Percentiles rank a stretch among this genome's conserved stretches.
These are phyloP conservation scores for Aspergillus spinulosporus DNA, from an alignment of 2,329 filamentous ascomycete species.

Conservation along the genomic window DNA sequence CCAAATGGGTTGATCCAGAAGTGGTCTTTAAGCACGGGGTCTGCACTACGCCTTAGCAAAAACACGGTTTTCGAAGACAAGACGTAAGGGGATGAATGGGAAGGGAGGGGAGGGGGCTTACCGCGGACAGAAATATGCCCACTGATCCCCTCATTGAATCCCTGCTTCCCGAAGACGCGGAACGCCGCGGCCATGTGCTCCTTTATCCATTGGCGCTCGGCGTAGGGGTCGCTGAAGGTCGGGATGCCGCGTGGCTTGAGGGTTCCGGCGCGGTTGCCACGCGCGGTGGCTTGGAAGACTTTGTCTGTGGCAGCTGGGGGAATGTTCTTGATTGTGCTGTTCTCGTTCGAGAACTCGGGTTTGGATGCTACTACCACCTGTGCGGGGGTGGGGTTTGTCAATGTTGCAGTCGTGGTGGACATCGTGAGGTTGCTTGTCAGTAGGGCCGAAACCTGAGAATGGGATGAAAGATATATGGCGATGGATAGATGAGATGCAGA, in stretches of 20 bases:
- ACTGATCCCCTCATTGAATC: conserved; percentile 44
- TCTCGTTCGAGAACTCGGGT: background rate
- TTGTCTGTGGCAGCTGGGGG: conserved; percentile 28
- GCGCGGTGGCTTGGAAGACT: conserved; percentile 38
- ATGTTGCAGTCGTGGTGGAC: conserved; percentile 15
- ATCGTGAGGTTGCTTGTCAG: background rate
- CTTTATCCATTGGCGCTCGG: conserved; percentile 56
- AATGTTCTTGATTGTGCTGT: conserved; percentile 12
- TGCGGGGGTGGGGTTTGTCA: conserved; percentile 14
- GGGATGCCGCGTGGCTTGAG: conserved; percentile 42
- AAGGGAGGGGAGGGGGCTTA: no score
- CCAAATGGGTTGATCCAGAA: conserved; percentile 45
- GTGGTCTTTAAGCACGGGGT: conserved; percentile 40
- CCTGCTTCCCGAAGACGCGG: conserved; percentile 43
- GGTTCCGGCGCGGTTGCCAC: conserved; percentile 37
- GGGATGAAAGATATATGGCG: background rate
- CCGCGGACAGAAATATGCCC: conserved; percentile 46
- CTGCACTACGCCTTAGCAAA: conserved; percentile 18
- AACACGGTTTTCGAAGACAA: no score
- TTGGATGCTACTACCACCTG: conserved; percentile 16
- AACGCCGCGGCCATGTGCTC: conserved; percentile 49
- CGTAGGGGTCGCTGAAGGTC: conserved; percentile 41
- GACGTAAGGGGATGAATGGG: no score
- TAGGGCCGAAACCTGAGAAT: background rate
- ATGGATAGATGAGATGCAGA: background rate